phyloP scores from a whole-genome alignment of 805 yeast species.

The Candida hungchunana region DNA sequence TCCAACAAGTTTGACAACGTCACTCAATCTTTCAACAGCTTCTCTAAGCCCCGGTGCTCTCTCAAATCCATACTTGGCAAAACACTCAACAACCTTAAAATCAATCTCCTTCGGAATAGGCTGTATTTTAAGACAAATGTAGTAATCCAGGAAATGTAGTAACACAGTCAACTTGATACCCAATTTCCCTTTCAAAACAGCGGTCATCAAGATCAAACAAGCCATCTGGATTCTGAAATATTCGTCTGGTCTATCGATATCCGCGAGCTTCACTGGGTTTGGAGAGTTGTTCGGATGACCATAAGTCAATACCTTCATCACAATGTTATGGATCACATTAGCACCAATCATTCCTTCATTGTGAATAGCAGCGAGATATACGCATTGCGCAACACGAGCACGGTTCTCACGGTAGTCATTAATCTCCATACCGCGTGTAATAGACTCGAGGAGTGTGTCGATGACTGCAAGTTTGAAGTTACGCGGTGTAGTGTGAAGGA shows the following conservation, averaged over 20 bases:
- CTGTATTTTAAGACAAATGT: constrained; percentile 52
- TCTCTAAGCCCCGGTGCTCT: constrained; percentile 37
- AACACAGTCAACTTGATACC: constrained; percentile 34
- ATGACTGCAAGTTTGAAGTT: constrained; percentile 43
- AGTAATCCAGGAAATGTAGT: constrained; percentile 66
- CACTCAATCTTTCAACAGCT: constrained; percentile 39
- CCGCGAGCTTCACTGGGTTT: constrained; percentile 33
- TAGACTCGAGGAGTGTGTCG: constrained; percentile 63
- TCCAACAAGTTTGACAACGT: constrained; percentile 19
- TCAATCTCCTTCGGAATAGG: constrained; percentile 64
- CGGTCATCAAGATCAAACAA: constrained; percentile 36
- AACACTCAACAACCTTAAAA: constrained; percentile 46
- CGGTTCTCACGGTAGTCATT: constrained; percentile 58
- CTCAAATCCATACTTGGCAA: constrained; percentile 33
- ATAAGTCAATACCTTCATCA: constrained; percentile 53
- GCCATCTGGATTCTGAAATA: constrained; percentile 67
- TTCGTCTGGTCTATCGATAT: constrained; percentile 60
- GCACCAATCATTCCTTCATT: constrained; percentile 43
- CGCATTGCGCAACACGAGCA: constrained; percentile 55
- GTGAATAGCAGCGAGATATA: constrained; percentile 55
- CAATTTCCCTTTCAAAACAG: constrained; percentile 16
- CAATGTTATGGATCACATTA: constrained; percentile 43
- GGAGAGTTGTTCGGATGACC: constrained; percentile 68
- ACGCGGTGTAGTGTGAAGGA: constrained; percentile 39
- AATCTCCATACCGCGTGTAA: constrained; percentile 60